These are phyloP conservation scores for Middelhovenomyces tepae DNA, from an alignment of 805 yeast species.

Conservation along the genomic window DNA sequence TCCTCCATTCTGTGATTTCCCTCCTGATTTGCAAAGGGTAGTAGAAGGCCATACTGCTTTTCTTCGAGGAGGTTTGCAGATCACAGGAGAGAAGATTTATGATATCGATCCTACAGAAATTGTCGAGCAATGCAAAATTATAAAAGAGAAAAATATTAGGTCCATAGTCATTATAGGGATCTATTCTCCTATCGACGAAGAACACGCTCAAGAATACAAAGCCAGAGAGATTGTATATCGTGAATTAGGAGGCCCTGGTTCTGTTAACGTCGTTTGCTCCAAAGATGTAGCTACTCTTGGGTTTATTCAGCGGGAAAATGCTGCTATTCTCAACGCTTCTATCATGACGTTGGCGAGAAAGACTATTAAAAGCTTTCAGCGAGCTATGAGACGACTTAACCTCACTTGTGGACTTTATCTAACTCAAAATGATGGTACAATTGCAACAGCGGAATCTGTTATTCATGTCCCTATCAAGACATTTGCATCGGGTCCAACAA, in stretches of 20 bases:
- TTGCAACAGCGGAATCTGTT: slow-evolving; percentile 34
- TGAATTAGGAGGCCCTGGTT: slow-evolving; percentile 32
- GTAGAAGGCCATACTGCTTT: too few relatives aligned
- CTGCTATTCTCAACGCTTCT: slow-evolving; percentile 40
- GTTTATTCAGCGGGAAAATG: slow-evolving; percentile 38
- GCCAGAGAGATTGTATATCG: too few relatives aligned
- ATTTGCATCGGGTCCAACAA: too few relatives aligned
- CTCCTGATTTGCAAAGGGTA: too few relatives aligned
- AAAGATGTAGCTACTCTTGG: slow-evolving; percentile 38
- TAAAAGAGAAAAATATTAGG: too few relatives aligned
- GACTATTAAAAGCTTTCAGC: slow-evolving; percentile 32
- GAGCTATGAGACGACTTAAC: slow-evolving; percentile 31
- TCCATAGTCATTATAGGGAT: too few relatives aligned
- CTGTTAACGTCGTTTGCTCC: slow-evolving; percentile 32
- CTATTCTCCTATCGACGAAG: too few relatives aligned
- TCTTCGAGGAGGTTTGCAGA: too few relatives aligned
- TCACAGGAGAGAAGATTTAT: too few relatives aligned
- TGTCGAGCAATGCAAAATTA: too few relatives aligned
- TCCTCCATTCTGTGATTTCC: slow-evolving; percentile 40
- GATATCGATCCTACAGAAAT: too few relatives aligned
- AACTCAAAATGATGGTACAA: slow-evolving; percentile 44
- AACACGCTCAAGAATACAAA: too few relatives aligned
- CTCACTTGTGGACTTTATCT: slow-evolving; percentile 32
- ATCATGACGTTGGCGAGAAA: slow-evolving; percentile 35
- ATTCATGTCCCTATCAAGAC: slow-evolving; percentile 32